phyloP scores from a whole-genome alignment of 805 yeast species.

The Wickerhamomyces rabaulensis region DNA sequence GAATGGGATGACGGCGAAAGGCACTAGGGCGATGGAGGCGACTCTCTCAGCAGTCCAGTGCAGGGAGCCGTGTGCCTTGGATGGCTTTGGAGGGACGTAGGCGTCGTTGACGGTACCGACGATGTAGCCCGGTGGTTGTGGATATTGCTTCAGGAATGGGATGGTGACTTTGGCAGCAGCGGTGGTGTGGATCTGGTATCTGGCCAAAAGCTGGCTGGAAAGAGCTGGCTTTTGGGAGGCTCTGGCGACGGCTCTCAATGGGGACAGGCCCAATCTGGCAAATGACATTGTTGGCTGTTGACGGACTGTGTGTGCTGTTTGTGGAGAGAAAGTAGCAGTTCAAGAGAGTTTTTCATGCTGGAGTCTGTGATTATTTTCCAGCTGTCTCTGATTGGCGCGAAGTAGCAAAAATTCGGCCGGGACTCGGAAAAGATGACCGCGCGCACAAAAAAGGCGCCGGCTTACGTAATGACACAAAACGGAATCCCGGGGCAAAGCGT shows the following conservation, averaged over 20 bases:
- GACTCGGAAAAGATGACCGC: conserved; percentile 6
- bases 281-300: conserved; percentile 1
- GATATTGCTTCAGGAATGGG: conserved; percentile 51
- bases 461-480: neutral
- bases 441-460: neutral
- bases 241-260: conserved; percentile 2
- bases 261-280: conserved; percentile 10
- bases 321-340: neutral
- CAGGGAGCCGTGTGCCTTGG: conserved; percentile 71
- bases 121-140: conserved; percentile 86
- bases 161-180: conserved; percentile 33
- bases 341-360: neutral
- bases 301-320: neutral
- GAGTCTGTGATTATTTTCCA: conserved; percentile 7
- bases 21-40: conserved; percentile 66
- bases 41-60: conserved; percentile 92
- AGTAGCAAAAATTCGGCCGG: conserved; percentile 5
- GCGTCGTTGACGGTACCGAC: conserved; percentile 95
- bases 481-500: neutral
- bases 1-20: conserved; percentile 71
- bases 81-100: conserved; percentile 55
- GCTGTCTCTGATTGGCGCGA: conserved; percentile 8
- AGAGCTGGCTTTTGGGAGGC: conserved; percentile 3
- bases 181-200: conserved; percentile 19
- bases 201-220: neutral